These are phyloP conservation scores for Diaporthe ilicicola DNA, from an alignment of 2,329 filamentous ascomycete genomes.

Conservation along the genomic window DNA sequence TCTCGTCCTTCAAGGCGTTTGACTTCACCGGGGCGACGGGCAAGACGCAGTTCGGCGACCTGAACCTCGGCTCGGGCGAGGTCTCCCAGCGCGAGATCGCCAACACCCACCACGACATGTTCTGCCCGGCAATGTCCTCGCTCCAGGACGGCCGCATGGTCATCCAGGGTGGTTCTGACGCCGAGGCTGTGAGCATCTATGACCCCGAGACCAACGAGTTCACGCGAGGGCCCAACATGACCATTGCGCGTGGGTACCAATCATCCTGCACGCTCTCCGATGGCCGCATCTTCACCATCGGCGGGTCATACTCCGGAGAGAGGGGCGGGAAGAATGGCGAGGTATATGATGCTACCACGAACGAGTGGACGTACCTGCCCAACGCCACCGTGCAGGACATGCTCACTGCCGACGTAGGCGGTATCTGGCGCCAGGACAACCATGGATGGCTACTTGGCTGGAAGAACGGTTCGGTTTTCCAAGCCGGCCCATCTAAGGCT, in stretches of 20 bases:
- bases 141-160: slow-evolving; percentile 58
- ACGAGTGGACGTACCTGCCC: slow-evolving; percentile 56
- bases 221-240: slow-evolving; percentile 51
- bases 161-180: slow-evolving; percentile 55
- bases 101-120: slow-evolving; percentile 62
- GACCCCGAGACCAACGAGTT: slow-evolving; percentile 49
- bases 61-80: slow-evolving; percentile 35
- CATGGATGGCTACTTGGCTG: slow-evolving; percentile 63
- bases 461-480: slow-evolving; percentile 55
- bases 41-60: slow-evolving; percentile 34
- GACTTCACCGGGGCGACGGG: slow-evolving; percentile 35
- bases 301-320: slow-evolving; percentile 61
- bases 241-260: slow-evolving; percentile 61
- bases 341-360: slow-evolving; percentile 54
- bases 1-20: slow-evolving; percentile 30
- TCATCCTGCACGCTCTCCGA: slow-evolving; percentile 58
- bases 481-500: slow-evolving; percentile 60
- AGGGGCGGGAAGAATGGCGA: slow-evolving; percentile 63
- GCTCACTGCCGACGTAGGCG: slow-evolving; percentile 55
- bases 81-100: slow-evolving; percentile 44
- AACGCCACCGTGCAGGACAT: slow-evolving; percentile 56
- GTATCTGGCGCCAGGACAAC: slow-evolving; percentile 57
- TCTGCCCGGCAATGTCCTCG: slow-evolving; percentile 63
- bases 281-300: slow-evolving; percentile 65
- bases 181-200: slow-evolving; percentile 49